Base-by-base conservation (phyloP, 352 stramenopile genomes). In the Elongisporangium prolatum region DNA sequence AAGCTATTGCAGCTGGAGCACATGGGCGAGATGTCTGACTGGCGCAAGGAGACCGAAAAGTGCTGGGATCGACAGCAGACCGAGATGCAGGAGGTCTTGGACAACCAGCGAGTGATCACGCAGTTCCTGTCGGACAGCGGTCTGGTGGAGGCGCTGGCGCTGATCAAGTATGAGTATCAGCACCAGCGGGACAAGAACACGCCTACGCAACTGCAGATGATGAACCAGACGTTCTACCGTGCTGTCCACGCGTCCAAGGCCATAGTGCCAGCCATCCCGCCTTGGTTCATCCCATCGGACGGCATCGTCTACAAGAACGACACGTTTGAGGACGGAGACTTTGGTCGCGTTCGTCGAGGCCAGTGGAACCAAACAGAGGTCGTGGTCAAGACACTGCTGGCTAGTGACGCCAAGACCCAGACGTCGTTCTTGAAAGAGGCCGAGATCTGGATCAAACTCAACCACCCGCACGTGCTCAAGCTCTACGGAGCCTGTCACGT, bases 401-500 rank as follows among this genome's bases (percentile, higher is more conserved):
- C 24, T 7, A 34, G 24, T 34, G 24, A 34, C 24, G 24, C 24
- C 24, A 34, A 49, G 16, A 9, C 4, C 1, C 13, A 34, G 24
- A 7, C 24, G 7, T 34, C 18, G 11, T 77, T 78, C 49, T 54
- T 72, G 17, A 59, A 60, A 14, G 71, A 80, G 18, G 52, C 79
- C 10, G 21, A 65, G 34, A 51, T 77, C n/a, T 84, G 74, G 74
- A 52, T 48, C 5, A 37, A 22, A 7, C 50, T 80, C 0, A 40
- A 65, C 0, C 59, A 74, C 28, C 57, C 64, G 21, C 51, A 80
- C 47, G 67, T 84, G 20, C 20, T 84, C 21, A 54, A 72, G 28
- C 53, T 84, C 7, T 70, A 71, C 22, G 74, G 74, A 0, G 74
- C 68, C 0, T 76, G 65, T 0, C 74, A 80, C 22, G 65, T 77